A percentile compares a stretch with the other conserved stretches of the same genome.
These are phyloP conservation scores for Lentinula novae-zelandiae DNA, from an alignment of 1,284 basidiomycete genomes.

Conservation along the genomic window DNA sequence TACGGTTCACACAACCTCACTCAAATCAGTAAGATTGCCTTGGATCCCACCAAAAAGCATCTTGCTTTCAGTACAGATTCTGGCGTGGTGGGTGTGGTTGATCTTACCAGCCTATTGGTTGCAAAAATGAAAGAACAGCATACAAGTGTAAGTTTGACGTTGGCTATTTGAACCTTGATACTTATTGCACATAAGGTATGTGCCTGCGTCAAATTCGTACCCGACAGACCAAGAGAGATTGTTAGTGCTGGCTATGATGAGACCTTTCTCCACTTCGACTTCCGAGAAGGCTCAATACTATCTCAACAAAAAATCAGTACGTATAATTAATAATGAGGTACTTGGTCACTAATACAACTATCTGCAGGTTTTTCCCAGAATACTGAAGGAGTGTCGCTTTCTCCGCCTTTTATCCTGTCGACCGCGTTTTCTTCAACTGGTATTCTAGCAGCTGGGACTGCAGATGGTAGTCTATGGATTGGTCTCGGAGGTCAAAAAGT, in stretches of 20 bases:
- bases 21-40: slow-evolving; percentile 51
- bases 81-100: slow-evolving; percentile 62
- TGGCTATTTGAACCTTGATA: neutral
- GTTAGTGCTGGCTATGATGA: slow-evolving; percentile 77
- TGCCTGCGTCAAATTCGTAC: slow-evolving; percentile 63
- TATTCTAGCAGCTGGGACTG: slow-evolving; percentile 64
- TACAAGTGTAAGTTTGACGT: slow-evolving; percentile 40
- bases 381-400: slow-evolving; percentile 48
- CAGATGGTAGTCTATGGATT: slow-evolving; percentile 69
- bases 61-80: slow-evolving; percentile 69
- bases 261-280: slow-evolving; percentile 65
- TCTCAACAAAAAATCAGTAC: slow-evolving; percentile 59
- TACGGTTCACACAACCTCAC: slow-evolving; percentile 17
- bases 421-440: slow-evolving; percentile 54
- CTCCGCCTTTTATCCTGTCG: slow-evolving; percentile 71
- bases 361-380: slow-evolving; percentile 36
- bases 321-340: slow-evolving; percentile 15
- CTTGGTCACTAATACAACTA: neutral
- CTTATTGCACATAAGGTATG: slow-evolving; percentile 50
- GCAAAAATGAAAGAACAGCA: slow-evolving; percentile 60
- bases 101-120: slow-evolving; percentile 44
- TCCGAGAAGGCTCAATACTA: slow-evolving; percentile 48
- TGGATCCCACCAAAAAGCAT: slow-evolving; percentile 50
- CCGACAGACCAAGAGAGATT: slow-evolving; percentile 62
- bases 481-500: slow-evolving; percentile 64